Percentiles rank a stretch among this genome's conserved stretches.
Evolutionary conservation across 352 stramenopile genomes (phyloP).

Genomic region (Pilasporangium apinafurcum): DNA sequence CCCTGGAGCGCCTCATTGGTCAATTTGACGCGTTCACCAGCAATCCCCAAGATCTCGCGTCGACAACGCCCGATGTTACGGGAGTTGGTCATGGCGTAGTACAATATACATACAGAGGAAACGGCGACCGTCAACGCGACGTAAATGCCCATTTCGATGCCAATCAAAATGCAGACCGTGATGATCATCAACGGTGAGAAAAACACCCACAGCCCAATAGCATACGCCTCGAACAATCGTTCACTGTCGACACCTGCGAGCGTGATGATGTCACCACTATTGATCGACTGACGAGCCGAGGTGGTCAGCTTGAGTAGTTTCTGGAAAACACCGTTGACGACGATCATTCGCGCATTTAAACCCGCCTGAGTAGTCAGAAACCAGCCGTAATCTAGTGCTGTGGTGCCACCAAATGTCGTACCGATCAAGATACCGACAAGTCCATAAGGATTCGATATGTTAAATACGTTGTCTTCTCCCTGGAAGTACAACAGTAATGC

Average conservation of each 20-base stretch:
- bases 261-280: slow-evolving; percentile 45
- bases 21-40: slow-evolving; percentile 81
- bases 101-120: slow-evolving; percentile 6
- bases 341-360: slow-evolving; percentile 26
- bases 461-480: slow-evolving; percentile 6
- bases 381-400: slow-evolving; percentile 29
- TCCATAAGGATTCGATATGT: slow-evolving; percentile 9
- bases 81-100: slow-evolving; percentile 16
- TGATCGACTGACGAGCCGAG: slow-evolving; percentile 21
- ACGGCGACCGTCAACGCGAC: slow-evolving; percentile 9
- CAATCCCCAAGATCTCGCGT: slow-evolving; percentile 25
- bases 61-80: slow-evolving; percentile 15
- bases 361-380: slow-evolving; percentile 29
- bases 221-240: slow-evolving; percentile 36
- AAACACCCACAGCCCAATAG: slow-evolving; percentile 25
- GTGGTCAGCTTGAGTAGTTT: slow-evolving; percentile 34
- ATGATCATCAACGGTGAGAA: slow-evolving; percentile 11
- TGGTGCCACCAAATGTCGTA: slow-evolving; percentile 5
- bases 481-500: slow-evolving; percentile 10
- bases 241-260: slow-evolving; percentile 39
- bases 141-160: too few relatives aligned
- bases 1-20: slow-evolving; percentile 89
- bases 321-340: too few relatives aligned
- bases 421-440: background rate
- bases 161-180: slow-evolving; percentile 14